These are phyloP conservation scores for Metarhizium album DNA, from an alignment of 2,329 filamentous ascomycete genomes.

Conservation along the genomic window DNA sequence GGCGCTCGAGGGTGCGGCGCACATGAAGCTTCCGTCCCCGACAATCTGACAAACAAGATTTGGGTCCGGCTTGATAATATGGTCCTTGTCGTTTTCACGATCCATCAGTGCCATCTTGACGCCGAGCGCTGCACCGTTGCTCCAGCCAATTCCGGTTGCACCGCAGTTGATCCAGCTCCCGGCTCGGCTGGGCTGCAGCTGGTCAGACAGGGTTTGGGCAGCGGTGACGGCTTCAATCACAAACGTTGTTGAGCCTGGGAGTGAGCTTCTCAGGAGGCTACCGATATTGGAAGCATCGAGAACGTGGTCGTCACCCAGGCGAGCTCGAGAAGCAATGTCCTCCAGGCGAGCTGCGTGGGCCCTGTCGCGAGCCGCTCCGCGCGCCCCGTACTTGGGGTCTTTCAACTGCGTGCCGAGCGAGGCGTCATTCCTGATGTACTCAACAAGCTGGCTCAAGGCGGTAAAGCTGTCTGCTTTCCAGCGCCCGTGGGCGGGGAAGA, in stretches of 20 bases:
- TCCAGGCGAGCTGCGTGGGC: slow-evolving; percentile 47
- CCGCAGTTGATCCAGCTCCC: slow-evolving; percentile 69
- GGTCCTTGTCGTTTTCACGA: slow-evolving; percentile 22
- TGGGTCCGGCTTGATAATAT: too few relatives aligned
- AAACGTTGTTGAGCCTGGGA: slow-evolving; percentile 46
- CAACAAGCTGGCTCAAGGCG: slow-evolving; percentile 55
- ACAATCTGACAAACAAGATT: slow-evolving; percentile 37
- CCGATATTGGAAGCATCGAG: slow-evolving; percentile 22
- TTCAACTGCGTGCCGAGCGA: slow-evolving; percentile 20
- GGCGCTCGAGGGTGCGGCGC: slow-evolving; percentile 34
- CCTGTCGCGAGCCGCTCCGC: slow-evolving; percentile 36
- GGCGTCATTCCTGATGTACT: slow-evolving; percentile 33
- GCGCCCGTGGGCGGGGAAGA: slow-evolving; percentile 49
- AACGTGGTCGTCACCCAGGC: slow-evolving; percentile 44
- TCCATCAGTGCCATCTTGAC: slow-evolving; percentile 50
- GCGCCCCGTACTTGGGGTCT: slow-evolving; percentile 13
- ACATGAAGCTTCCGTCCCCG: slow-evolving; percentile 39
- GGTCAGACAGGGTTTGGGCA: slow-evolving; percentile 51
- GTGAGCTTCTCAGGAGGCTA: slow-evolving; percentile 7
- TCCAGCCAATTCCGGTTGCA: slow-evolving; percentile 66
- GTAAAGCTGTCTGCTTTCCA: slow-evolving; percentile 52
- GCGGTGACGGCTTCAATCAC: slow-evolving; percentile 66
- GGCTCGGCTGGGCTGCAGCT: slow-evolving; percentile 52
- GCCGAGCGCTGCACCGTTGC: slow-evolving; percentile 58
- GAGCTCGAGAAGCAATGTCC: slow-evolving; percentile 40